A percentile compares a stretch with the other conserved stretches of the same genome.
Conservation (phyloP, 768 basidiomycete genomes). For the Tricholoma hemisulphureum region DNA sequence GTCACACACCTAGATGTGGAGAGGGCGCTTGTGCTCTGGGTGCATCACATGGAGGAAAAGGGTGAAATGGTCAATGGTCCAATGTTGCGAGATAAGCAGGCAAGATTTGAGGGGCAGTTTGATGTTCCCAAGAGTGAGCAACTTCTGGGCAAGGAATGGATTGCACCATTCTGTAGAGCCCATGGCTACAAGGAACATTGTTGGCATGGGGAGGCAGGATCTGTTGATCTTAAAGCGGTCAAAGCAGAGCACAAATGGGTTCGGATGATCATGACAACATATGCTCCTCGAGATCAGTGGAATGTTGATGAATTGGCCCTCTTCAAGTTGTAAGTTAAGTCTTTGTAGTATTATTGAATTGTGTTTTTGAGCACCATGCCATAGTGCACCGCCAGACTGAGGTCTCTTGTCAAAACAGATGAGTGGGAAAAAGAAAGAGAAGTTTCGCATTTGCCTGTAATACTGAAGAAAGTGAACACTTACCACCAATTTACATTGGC, state of each 20-base stretch:
- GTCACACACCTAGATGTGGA: no score
- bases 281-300: conserved; percentile 19
- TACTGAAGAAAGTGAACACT: conserved; percentile 32
- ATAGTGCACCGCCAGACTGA: no score
- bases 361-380: conserved; percentile 21
- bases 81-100: conserved; percentile 26
- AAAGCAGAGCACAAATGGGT: conserved; percentile 16
- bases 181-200: no score
- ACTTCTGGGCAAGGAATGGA: conserved; percentile 21
- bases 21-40: no score
- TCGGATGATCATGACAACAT: conserved; percentile 6
- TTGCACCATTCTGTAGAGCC: no score
- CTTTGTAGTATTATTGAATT: no score
- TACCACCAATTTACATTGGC: no score
- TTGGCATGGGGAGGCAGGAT: no score
- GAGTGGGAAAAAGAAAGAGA: conserved; percentile 32
- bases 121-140: conserved; percentile 27
- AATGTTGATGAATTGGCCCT: no score
- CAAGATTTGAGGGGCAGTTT: conserved; percentile 23
- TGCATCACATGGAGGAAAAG: conserved; percentile 27
- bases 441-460: conserved; percentile 24
- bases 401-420: no score
- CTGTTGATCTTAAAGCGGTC: no score
- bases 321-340: conserved; percentile 8
- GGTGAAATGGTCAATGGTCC: conserved; percentile 19